Conservation (phyloP, 2,329 filamentous ascomycete species). For the Penicillium nordicum region DNA sequence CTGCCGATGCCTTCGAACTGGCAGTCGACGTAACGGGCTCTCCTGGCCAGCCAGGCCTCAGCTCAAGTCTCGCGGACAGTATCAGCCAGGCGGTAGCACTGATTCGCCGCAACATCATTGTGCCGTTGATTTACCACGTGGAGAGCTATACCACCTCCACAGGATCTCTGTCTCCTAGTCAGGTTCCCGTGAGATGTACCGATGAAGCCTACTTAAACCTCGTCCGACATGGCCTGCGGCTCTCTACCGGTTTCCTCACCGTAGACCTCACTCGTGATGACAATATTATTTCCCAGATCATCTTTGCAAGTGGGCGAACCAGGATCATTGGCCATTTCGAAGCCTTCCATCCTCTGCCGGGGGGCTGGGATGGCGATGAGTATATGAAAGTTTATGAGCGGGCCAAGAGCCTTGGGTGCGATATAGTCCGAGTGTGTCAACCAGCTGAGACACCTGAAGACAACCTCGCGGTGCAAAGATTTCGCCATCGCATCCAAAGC, state of each 20-base stretch:
- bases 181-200: conserved; percentile 23
- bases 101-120: conserved; percentile 61
- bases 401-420: conserved; percentile 57
- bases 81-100: conserved; percentile 59
- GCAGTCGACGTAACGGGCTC: conserved; percentile 45
- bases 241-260: conserved; percentile 62
- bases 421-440: conserved; percentile 60
- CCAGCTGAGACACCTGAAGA: conserved; percentile 58
- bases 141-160: conserved; percentile 26
- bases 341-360: conserved; percentile 39
- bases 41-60: conserved; percentile 31
- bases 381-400: conserved; percentile 59
- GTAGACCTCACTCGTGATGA: conserved; percentile 60
- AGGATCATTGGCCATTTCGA: conserved; percentile 61
- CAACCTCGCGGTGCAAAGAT: conserved; percentile 58
- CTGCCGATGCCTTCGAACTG: conserved; percentile 65
- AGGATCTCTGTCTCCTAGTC: conserved; percentile 24
- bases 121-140: conserved; percentile 57
- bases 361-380: conserved; percentile 55
- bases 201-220: conserved; percentile 53
- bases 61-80: conserved; percentile 42
- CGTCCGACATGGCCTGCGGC: conserved; percentile 57
- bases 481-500: conserved; percentile 51
- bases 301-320: conserved; percentile 52
- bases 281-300: conserved; percentile 49